Conservation (phyloP, 2,329 filamentous ascomycete species). For the Magnaporthales sp. region DNA sequence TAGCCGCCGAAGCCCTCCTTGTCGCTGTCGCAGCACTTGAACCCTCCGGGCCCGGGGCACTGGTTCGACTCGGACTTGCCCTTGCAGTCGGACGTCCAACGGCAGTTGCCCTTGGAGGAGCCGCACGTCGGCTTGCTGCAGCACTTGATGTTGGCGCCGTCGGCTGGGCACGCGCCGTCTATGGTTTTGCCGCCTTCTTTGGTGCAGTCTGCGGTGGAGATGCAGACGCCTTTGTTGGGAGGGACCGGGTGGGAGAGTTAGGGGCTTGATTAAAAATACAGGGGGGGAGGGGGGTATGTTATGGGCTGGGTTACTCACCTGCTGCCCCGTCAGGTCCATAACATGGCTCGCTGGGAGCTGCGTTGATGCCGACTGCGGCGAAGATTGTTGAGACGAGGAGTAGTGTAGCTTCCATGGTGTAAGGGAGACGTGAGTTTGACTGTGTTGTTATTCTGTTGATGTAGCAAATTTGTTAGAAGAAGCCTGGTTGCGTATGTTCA, state of each 20-base stretch:
- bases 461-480: neutral
- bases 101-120: slow-evolving; percentile 24
- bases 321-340: neutral
- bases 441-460: neutral
- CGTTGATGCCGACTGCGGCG: neutral
- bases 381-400: neutral
- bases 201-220: slow-evolving; percentile 25
- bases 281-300: no score
- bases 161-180: slow-evolving; percentile 27
- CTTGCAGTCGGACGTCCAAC: slow-evolving; percentile 27
- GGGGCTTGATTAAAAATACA: no score
- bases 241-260: neutral
- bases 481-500: neutral
- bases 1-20: slow-evolving; percentile 26
- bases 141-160: slow-evolving; percentile 28
- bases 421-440: neutral
- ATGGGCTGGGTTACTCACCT: neutral
- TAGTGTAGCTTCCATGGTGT: neutral
- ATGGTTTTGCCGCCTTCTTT: slow-evolving; percentile 26
- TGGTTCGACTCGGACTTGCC: slow-evolving; percentile 18
- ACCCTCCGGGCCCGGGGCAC: slow-evolving; percentile 28
- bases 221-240: slow-evolving; percentile 24
- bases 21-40: slow-evolving; percentile 28
- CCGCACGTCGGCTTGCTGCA: slow-evolving; percentile 30
- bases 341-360: slow-evolving; percentile 4